A percentile compares a stretch with the other conserved stretches of the same genome.
Conservation (phyloP, 2,329 filamentous ascomycete genomes). For the Pestalotiopsis sp. region DNA sequence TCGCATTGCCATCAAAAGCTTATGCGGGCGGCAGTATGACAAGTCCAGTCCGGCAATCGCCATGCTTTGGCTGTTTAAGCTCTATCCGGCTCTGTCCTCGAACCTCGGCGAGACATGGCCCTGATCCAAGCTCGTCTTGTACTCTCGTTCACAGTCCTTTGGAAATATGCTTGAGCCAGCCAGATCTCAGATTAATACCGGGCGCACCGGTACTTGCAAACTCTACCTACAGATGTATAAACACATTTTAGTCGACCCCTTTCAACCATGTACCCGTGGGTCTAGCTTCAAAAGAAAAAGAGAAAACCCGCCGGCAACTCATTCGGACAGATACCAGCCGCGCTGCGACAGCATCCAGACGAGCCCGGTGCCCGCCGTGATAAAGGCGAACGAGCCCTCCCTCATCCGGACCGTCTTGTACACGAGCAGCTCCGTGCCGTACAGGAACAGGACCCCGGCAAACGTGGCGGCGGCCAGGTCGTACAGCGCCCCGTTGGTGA, state of each 20-base stretch:
- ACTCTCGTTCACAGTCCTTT: too few species aligned
- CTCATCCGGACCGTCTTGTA: slow-evolving; percentile 27
- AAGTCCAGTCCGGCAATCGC: too few species aligned
- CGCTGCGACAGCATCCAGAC: slow-evolving; percentile 29
- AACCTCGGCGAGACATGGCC: background rate
- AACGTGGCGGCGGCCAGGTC: slow-evolving; percentile 33
- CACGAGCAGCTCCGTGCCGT: slow-evolving; percentile 28
- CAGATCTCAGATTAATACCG: too few species aligned
- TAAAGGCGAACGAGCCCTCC: slow-evolving; percentile 26
- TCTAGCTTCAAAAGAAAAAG: background rate
- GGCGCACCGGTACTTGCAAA: too few species aligned
- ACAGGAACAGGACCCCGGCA: slow-evolving; percentile 34
- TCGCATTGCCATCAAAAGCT: background rate
- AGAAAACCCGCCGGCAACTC: background rate
- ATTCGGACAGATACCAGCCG: slow-evolving; percentile 22
- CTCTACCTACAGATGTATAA: background rate
- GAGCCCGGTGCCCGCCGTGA: slow-evolving; percentile 22
- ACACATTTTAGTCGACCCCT: background rate
- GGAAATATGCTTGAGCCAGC: too few species aligned
- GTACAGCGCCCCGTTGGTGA: slow-evolving; percentile 35
- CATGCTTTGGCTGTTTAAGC: too few species aligned
- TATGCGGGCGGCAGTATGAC: too few species aligned
- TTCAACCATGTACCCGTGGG: background rate
- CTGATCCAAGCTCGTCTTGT: background rate
- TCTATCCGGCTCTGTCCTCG: background rate